Base-by-base conservation (phyloP, 2,329 filamentous ascomycete species). In the Sarocladium kiliense region DNA sequence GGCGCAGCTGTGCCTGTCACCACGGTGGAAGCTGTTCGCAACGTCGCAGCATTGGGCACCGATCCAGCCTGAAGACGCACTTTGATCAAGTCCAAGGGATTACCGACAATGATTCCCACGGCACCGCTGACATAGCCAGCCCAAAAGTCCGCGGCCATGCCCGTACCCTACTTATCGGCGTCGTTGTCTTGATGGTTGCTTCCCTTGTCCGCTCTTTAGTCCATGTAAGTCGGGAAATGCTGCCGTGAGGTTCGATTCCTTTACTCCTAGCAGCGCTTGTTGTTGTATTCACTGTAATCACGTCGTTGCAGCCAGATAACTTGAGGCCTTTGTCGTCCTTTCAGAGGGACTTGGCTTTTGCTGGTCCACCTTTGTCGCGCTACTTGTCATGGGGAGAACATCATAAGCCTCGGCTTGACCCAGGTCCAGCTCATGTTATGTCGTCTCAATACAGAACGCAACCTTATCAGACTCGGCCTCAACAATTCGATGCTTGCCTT, bases 81-180 rank as follows among this genome's bases (percentile, higher is more conserved):
- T 61, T 79, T 77, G 64, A 75, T 70, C 19, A 91, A 72, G 67
- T 92, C 88, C 3, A 97, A 77, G 2, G 91, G 91, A 64, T 96
- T 96, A 59, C 93, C 91, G 58, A 96, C 87, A 49, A 96, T 74
- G 63, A 97, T 97, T 45, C 91, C 89, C 50, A 87, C 78, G 56
- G 88, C 91, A 54, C 93, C 93, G 66, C 88, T 93, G 58, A 94
- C 74, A 71, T 96, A 97, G 65, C 92, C 91, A 56, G 92, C 89
- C 89, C 89, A 96, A 71, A 97, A 97, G 68, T 96, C 92, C 62
- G 90, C 84, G 53, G 89, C 89, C 89, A 94, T 93, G 1, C 44
- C 34, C 30, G 10, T 25, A 19, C 10, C 19, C 25, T 6, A 27
- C 36, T 11, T 23, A 18, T 44, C 18, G 9, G 18, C 12, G 39